Base-by-base conservation (phyloP, 352 stramenopile genomes). In the Phytophthora boehmeriae region DNA sequence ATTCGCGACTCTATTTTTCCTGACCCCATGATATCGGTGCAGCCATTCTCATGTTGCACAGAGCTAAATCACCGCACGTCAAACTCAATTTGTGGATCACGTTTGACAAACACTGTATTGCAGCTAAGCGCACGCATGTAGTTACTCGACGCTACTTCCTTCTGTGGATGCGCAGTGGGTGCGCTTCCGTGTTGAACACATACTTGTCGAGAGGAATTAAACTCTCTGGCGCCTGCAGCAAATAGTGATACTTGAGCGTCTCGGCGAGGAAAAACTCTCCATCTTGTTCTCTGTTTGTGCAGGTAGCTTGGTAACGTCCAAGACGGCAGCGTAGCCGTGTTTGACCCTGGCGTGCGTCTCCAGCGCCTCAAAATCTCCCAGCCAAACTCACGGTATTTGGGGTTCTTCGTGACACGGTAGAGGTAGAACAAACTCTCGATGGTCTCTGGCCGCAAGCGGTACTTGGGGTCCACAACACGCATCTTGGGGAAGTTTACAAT, bases 261-360 rank as follows among this genome's bases (percentile, higher is more conserved):
- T 99, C 98, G 11, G 97, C 96, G 30, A 99, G 64, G 71, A 99
- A 99, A 99, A 99, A 48, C 88, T 98, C 75, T 99, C 96, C 97
- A 99, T 98, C 54, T 95, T 89, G 86, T 99, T 89, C 17, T 98
- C 84, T n/a, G 90, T 82, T 28, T 59, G 47, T 19, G 74, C 49
- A 4, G 70, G 69, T 28, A 89, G 38, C 42, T 87, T 27, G 1
- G 67, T 75, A 20, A 89, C 78, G 53, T 93, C 62, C 20, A 68
- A 8, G 35, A 90, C 49, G 45, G 76, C 76, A 10, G 90, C 96
- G 63, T 98, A 99, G 5, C 87, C 96, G 63, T 83, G 83, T 20
- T 86, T 73, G 19, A 89, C 90, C 70, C 94, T 95, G 60, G 94
- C 95, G 62, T 98, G 81, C 20, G 80, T 81, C 55, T 99, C 96